Base-by-base conservation (phyloP, 805 yeast species). In the Monosporozyma aerobia region DNA sequence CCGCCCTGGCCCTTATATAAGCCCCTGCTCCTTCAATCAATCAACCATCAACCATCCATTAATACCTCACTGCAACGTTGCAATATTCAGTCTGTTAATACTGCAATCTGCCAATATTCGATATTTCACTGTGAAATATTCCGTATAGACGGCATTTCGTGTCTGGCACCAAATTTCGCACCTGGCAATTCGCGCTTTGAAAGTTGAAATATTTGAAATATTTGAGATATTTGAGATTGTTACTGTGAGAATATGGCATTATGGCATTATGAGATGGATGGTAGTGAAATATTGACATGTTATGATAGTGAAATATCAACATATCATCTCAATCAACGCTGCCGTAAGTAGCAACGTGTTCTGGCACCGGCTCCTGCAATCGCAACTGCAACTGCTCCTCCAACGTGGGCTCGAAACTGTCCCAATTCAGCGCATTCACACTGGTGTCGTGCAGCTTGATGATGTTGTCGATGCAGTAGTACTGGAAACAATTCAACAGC, bases 401-500 rank as follows among this genome's bases (percentile, higher is more conserved):
- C 25, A 52, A 57, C 3, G 25, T 27, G 6, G 62, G 57, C 52
- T 67, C 70, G 46, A 67, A 67, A 48, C 60, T 65, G 13, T 67
- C 65, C 13, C 59, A 55, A 49, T 62, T 65, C 40, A 56, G 56
- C 13, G 56, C 25, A 25, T 52, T 63, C n/a, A 63, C 48, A 48
- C 56, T 53, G 7, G 35, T 45, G 9, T 55, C 49, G 22, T 77
- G 85, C 58, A 80, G 73, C 61, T 82, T 85, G 60, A 87, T 85
- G 54, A 87, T 80, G 62, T 81, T 85, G 62, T 87, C 95, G 41
- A 86, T 78, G 57, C 86, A 77, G 47, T 82, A 75, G 59, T 83
- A 80, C 65, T 87, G 95, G 67, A 87, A 76, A 56, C 85, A 78
- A 64, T 87, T 87, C 77, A 87, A 76, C 54, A 84, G 65, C 5